A percentile compares a stretch with the other conserved stretches of the same genome.
Conservation (phyloP, 345 rosid species). For the Citrus mangshanensis region DNA sequence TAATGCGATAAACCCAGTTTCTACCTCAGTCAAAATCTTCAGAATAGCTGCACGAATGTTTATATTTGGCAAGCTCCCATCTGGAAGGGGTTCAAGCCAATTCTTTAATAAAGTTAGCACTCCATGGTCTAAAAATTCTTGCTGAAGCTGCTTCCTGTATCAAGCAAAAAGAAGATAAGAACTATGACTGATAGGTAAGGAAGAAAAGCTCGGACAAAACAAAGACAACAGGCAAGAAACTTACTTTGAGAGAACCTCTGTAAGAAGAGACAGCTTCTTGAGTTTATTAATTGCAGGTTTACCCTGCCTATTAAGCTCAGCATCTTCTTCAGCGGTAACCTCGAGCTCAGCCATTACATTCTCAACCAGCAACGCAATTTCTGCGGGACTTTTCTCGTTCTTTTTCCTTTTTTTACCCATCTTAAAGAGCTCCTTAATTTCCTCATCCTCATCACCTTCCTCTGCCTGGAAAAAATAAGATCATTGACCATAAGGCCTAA, state of each 20-base stretch:
- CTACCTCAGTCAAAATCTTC: conserved; percentile 77
- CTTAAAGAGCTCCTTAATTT: conserved; percentile 77
- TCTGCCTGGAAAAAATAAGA: conserved; percentile 55
- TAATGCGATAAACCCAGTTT: conserved; percentile 3
- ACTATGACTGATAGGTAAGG: background rate
- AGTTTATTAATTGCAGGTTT: conserved; percentile 95
- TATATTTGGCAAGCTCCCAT: conserved; percentile 93
- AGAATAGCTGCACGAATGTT: conserved; percentile 91
- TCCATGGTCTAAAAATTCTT: conserved; percentile 94
- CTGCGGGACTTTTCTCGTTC: conserved; percentile 86
- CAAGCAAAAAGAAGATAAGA: conserved; percentile 4
- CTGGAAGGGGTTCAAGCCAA: conserved; percentile 99
- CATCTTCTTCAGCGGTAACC: conserved; percentile 91
- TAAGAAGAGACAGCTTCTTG: conserved; percentile 83
- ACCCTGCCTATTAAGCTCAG: conserved; percentile 73
- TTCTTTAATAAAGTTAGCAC: conserved; percentile 79
- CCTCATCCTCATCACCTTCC: conserved; percentile 88
- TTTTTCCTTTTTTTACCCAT: conserved; percentile 88
- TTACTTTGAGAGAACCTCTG: conserved; percentile 92
- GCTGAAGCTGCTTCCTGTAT: conserved; percentile 95
- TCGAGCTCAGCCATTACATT: conserved; percentile 97
- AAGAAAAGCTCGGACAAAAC: background rate
- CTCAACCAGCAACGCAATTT: conserved; percentile 82
- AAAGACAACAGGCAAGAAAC: conserved; percentile 19
- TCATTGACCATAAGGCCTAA: background rate